Base-by-base conservation (phyloP, 805 yeast genomes). In the Saturnispora besseyi region DNA sequence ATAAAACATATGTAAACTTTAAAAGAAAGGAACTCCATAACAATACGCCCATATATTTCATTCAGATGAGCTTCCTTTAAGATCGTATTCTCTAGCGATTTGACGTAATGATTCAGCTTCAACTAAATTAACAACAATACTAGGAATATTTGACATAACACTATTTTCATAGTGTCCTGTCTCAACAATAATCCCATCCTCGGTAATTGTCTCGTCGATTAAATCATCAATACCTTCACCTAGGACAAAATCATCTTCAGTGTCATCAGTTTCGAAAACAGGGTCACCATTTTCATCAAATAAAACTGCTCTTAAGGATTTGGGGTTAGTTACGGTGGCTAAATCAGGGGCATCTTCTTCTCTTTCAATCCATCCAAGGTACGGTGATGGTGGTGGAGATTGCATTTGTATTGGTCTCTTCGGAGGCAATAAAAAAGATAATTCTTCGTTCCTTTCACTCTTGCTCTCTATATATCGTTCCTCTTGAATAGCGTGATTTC, bases 371-470 rank as follows among this genome's bases (percentile, higher is more conserved):
- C 59, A 65, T 2, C 67, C 68, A 26, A 64, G 52, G 45, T 65
- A 65, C 3, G 70, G 70, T 1, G 70, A 65, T 1, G 68, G 61
- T 7, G 70, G 70, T 6, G 70, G 70, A 0, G 70, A 65, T 52
- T 62, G 66, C 43, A 65, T 53, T 44, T 65, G 66, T 1, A 65
- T 52, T n/a, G 53, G 57, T 7, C 62, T 56, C 29, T 57, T 59
- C 1, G 69, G 69, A 3, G 61, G 60, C 21, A 51, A 52, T 21
- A 61, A 50, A 31, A 48, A 54, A 1, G 44, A 51, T 2, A 18
- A 9, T 5, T 34, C 36, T 3, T 43, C 45, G 13, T 37, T 33
- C 11, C 10, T 13, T 6, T 30, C 45, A 9, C 37, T 33, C n/a
- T n/a, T 32, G 12, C 18, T 5, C 21, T 46, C 49, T 18, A 41